Evolutionary conservation across 768 basidiomycete genomes (phyloP), one percentile per base, ranked within the genome.

Genomic region (Rhodotorula taiwanensis): DNA sequence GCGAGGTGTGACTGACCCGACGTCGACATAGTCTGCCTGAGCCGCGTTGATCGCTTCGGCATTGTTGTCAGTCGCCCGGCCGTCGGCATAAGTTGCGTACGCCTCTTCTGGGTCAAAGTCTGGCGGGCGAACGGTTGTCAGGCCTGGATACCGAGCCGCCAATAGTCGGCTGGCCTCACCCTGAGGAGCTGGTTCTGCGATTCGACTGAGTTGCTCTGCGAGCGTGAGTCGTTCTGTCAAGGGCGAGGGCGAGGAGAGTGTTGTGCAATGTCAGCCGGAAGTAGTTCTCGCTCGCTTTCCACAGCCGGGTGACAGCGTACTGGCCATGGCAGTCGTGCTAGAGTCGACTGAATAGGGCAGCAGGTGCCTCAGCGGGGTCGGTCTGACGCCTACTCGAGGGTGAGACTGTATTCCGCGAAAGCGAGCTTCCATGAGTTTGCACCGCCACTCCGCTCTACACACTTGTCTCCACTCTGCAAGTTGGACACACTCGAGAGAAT

Each of bases 1-100:
- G 44, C 20, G 18, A 16, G n/a, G n/a, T n/a, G n/a, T n/a, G 30
- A 77, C 82, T 64, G 74, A 90, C 88, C 88, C 88, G 43, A 93
- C 88, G 70, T 87, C 84, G 47, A 89, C 72, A 75, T 94, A 95
- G 76, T 94, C 91, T 70, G 85, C 85, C 70, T 86, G 80, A 0
- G 77, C 80, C 20, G 76, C 75, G 2, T 18, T 11, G 34, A 67
- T 63, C 55, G 73, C 75, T 42, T 67, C 71, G 16, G 76, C n/a
- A n/a, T n/a, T n/a, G n/a, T n/a, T n/a, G 79, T 43, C 71, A 74
- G 42, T 75, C 65, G 80, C 62, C 60, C 52, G 72, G 72, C 25
- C 74, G 69, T 82, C 79, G 25, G 76, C 73, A 36, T 78, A 81
- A 63, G 79, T 78, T 51, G 70, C 74, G 60, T 80, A 79, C 18